Percentiles rank a stretch among this genome's conserved stretches.
Conservation (phyloP, 805 yeast species). For the Zygoascus tannicola region DNA sequence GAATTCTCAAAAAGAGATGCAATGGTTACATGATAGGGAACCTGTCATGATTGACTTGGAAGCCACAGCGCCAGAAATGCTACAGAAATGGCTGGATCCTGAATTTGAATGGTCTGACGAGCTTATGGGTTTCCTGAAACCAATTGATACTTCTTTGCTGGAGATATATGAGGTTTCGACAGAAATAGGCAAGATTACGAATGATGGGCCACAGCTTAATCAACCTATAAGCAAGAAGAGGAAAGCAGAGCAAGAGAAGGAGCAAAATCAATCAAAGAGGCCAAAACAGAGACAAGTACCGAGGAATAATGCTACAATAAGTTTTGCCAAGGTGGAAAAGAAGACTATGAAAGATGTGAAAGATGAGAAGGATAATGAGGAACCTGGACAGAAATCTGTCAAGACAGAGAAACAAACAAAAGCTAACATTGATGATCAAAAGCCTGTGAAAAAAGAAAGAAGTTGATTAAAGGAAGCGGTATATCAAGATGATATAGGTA, state of each 20-base stretch:
- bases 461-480: too few species aligned
- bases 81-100: slow-evolving; percentile 58
- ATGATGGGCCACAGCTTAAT: slow-evolving; percentile 37
- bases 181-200: slow-evolving; percentile 54
- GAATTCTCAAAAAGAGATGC: slow-evolving; percentile 49
- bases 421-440: too few species aligned
- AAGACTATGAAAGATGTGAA: background rate
- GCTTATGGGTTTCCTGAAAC: slow-evolving; percentile 29
- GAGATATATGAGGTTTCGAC: slow-evolving; percentile 47
- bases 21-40: slow-evolving; percentile 70
- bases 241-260: background rate
- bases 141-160: slow-evolving; percentile 32
- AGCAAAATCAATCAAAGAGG: background rate
- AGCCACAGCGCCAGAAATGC: slow-evolving; percentile 37
- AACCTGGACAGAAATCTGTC: background rate
- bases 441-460: too few species aligned
- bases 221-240: slow-evolving; percentile 20
- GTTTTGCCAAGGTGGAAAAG: background rate
- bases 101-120: slow-evolving; percentile 16
- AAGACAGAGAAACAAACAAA: too few species aligned
- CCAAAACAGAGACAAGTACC: background rate
- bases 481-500: too few species aligned
- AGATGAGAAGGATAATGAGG: background rate
- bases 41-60: slow-evolving; percentile 58
- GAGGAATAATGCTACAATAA: background rate